Conservation (phyloP, 1,284 basidiomycete genomes). For the Albatrellus sp. region DNA sequence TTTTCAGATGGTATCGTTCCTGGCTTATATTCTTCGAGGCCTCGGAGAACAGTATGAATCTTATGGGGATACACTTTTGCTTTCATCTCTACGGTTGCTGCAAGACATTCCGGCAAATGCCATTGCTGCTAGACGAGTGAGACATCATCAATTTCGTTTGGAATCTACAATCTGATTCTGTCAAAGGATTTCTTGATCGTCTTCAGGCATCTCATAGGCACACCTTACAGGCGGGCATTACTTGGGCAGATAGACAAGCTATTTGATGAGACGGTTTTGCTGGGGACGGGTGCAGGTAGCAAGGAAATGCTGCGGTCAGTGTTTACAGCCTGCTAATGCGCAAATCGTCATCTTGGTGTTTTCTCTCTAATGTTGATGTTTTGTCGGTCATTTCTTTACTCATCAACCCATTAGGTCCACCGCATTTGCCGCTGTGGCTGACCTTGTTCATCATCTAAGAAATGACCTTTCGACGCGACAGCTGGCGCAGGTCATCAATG, state of each 20-base stretch:
- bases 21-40: constrained; percentile 83
- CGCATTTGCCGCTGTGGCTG: constrained; percentile 85
- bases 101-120: constrained; percentile 91
- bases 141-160: constrained; percentile 4
- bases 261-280: constrained; percentile 83
- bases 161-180: constrained; percentile 1
- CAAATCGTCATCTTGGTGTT: neutral
- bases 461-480: constrained; percentile 74
- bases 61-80: constrained; percentile 75
- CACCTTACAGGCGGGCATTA: constrained; percentile 73
- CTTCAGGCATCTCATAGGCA: constrained; percentile 82
- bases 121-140: constrained; percentile 69
- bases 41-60: constrained; percentile 58
- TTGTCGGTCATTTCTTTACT: neutral
- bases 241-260: constrained; percentile 83
- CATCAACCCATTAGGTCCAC: constrained; percentile 39
- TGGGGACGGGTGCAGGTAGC: constrained; percentile 74
- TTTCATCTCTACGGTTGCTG: constrained; percentile 75
- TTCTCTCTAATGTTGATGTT: neutral
- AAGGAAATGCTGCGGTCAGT: constrained; percentile 73
- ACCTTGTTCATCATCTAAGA: constrained; percentile 88
- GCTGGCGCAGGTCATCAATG: constrained; percentile 70
- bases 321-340: too few relatives aligned
- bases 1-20: constrained; percentile 79
- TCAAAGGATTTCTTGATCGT: constrained; percentile 84